Percentiles rank a stretch among this genome's conserved stretches.
Conservation (phyloP, 345 rosid genomes). For the Sisymbrium irio region DNA sequence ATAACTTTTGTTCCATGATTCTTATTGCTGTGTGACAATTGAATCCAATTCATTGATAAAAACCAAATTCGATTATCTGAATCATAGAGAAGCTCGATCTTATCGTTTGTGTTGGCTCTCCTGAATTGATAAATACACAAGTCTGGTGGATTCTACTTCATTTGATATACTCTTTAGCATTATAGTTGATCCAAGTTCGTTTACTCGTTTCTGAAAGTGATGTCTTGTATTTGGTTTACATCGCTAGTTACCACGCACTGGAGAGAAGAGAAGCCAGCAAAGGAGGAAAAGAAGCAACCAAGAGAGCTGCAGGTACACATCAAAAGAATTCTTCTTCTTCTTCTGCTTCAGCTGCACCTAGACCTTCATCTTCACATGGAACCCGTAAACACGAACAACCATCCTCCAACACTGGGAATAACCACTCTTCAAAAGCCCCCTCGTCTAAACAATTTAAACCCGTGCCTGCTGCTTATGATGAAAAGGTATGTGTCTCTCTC, state of each 20-base stretch:
- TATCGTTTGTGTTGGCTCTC: background rate
- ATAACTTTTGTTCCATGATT: background rate
- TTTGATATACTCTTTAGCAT: background rate
- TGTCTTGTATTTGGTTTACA: background rate
- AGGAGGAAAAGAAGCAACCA: conserved; percentile 87
- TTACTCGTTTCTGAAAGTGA: background rate
- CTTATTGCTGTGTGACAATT: background rate
- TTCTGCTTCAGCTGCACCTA: conserved; percentile 51
- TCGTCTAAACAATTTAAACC: conserved; percentile 47
- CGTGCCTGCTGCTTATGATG: conserved; percentile 69
- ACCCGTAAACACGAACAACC: conserved; percentile 55
- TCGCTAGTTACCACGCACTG: conserved; percentile 70
- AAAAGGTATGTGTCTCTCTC: conserved; percentile 48
- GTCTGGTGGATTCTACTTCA: background rate
- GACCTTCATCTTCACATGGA: conserved; percentile 56
- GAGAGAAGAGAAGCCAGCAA: conserved; percentile 91
- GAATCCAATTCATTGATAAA: background rate
- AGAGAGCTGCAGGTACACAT: conserved; percentile 61
- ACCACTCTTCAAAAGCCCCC: conserved; percentile 46
- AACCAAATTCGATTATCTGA: background rate
- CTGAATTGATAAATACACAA: background rate
- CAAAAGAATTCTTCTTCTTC: conserved; percentile 53
- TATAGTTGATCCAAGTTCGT: background rate
- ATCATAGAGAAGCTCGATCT: background rate
- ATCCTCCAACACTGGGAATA: conserved; percentile 46